Evolutionary conservation across 148 eudicot species (phyloP).

Genomic region (Chenopodium berlandieri): DNA sequence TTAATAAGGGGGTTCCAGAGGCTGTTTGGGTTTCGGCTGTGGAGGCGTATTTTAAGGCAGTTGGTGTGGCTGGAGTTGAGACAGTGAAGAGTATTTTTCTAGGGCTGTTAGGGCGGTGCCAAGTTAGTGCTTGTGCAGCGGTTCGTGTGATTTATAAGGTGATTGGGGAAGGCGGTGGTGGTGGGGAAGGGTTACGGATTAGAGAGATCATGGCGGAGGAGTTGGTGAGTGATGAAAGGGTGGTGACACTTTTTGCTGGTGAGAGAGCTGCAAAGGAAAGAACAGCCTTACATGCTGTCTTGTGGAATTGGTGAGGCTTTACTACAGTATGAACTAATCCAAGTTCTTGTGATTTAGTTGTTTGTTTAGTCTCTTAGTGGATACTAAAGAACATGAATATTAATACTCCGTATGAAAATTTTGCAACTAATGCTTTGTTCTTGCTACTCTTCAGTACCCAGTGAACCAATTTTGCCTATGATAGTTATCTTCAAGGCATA

Average conservation of each 20-base stretch:
- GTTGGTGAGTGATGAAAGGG: slow-evolving; percentile 75
- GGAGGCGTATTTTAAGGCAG: slow-evolving; percentile 76
- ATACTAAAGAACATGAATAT: not conserved
- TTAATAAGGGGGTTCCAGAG: slow-evolving; percentile 76
- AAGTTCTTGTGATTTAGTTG: not conserved
- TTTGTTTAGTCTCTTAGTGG: not conserved
- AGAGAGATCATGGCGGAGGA: slow-evolving; percentile 77
- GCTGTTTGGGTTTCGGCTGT: slow-evolving; percentile 88
- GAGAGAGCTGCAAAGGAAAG: slow-evolving; percentile 68
- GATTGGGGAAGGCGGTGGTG: slow-evolving; percentile 50
- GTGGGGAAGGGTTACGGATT: slow-evolving; percentile 52
- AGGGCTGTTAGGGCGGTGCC: slow-evolving; percentile 75
- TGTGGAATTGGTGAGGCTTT: slow-evolving; percentile 74
- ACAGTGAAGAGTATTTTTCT: slow-evolving; percentile 75
- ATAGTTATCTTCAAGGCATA: not conserved
- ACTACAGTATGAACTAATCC: not conserved
- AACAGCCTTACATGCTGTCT: slow-evolving; percentile 77
- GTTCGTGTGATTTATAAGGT: slow-evolving; percentile 72
- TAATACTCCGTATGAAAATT: not conserved
- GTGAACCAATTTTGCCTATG: not conserved
- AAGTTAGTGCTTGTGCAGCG: slow-evolving; percentile 73
- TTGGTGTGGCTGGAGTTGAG: slow-evolving; percentile 81
- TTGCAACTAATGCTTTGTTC: not conserved
- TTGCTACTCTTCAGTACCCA: not conserved
- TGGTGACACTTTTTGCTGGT: slow-evolving; percentile 67